Evolutionary conservation across 768 basidiomycete genomes (phyloP), one percentile per base, ranked within the genome.

Genomic region (Hericium coralloides): DNA sequence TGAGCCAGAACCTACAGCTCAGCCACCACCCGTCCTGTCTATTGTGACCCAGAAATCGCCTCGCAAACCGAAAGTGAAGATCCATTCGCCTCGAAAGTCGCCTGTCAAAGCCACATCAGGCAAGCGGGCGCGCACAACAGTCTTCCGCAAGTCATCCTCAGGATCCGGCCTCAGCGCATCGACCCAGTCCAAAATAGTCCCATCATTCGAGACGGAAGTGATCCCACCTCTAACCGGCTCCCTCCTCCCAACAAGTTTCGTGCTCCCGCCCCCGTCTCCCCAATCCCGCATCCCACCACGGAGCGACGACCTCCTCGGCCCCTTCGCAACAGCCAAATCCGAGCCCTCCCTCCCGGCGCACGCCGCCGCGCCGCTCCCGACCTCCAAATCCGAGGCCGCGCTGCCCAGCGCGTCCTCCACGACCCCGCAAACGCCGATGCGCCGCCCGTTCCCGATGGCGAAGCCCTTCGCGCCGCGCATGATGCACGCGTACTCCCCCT

Each of bases 401-500:
- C 39, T 56, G 22, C 18, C 31, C 26, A 23, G 37, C 36, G 26
- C 58, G 48, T 25, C 23, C 26, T 20, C 39, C 49, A 43, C 51
- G 12, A 38, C 57, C 18, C 49, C 18, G 22, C 66, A 74, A 12
- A 69, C 71, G 17, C 59, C 68, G 7, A 59, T 62, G n/a, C 73
- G 69, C 25, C 74, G 68, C n/a, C 74, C 79, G 1, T 89, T 86
- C 71, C 86, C 86, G 0, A 72, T 85, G 48, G 85, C 87, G 2
- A 90, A 87, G 64, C 87, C 89, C 12, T 72, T 84, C 51, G 84
- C 80, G 2, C 70, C 75, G 55, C 81, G 78, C 55, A 87, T 89
- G 84, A 75, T 80, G 4, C 89, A 92, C 60, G 87, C 89, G 0
- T 92, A 92, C 60, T 91, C 90, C 0, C 89, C 89, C 26, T 84